phyloP scores from a whole-genome alignment of 2,329 filamentous ascomycete species.

The Sporothrix schenckii region DNA sequence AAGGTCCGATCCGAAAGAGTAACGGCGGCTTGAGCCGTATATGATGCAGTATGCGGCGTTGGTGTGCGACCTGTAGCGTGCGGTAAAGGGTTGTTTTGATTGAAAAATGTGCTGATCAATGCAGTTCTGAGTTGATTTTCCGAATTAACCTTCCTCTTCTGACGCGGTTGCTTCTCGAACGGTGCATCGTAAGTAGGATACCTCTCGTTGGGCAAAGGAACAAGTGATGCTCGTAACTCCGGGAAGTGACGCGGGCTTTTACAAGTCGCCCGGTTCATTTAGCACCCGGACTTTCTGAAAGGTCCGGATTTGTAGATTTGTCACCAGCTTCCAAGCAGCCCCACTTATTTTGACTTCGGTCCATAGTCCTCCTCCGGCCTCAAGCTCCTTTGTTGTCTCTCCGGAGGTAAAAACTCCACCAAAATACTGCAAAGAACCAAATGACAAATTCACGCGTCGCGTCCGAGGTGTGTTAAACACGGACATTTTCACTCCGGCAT shows the following conservation, averaged over 20 bases:
- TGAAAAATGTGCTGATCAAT: conserved; percentile 10
- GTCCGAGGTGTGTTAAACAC: not conserved
- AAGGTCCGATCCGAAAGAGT: not conserved
- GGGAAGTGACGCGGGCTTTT: not conserved
- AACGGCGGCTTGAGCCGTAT: not conserved
- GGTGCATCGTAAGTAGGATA: not conserved
- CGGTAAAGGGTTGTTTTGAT: not conserved
- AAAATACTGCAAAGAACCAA: not conserved
- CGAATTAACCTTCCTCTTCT: not conserved
- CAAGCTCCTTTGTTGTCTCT: not conserved
- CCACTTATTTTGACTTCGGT: conserved; percentile 9
- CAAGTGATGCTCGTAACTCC: not conserved
- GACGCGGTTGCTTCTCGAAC: not conserved
- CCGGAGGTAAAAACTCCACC: not conserved
- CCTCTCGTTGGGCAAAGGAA: not conserved
- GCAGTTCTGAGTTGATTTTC: not conserved
- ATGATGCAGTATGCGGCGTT: not conserved
- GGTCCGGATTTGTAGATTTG: conserved; percentile 14
- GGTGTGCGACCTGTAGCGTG: not conserved
- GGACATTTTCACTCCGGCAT: not conserved
- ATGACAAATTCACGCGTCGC: not conserved
- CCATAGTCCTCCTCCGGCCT: not conserved
- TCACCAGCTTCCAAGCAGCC: conserved; percentile 4
- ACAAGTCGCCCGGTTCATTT: not conserved
- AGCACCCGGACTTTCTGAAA: conserved; percentile 5